Conservation (phyloP, 2,329 filamentous ascomycete species). For the Dactylellina drechsleri region DNA sequence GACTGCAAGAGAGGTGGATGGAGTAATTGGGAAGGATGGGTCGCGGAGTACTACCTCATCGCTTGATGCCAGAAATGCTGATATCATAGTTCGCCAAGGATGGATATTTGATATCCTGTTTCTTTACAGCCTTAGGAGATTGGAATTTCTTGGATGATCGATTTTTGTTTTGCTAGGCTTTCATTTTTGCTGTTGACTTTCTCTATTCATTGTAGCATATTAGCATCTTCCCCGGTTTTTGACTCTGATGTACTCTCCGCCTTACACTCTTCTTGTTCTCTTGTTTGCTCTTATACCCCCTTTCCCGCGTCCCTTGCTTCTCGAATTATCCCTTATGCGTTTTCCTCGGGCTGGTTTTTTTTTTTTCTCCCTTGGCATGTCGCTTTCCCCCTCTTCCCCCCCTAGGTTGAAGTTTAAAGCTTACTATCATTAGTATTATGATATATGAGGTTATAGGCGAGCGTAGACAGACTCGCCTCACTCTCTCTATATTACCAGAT, state of each 20-base stretch:
- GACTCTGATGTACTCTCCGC: slow-evolving; percentile 10
- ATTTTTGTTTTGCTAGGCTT: slow-evolving; percentile 1
- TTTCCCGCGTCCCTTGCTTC: not conserved
- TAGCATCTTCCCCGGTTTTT: slow-evolving; percentile 27
- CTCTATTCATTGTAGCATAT: slow-evolving; percentile 47
- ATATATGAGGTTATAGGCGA: too few relatives aligned
- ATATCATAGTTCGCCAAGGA: not conserved
- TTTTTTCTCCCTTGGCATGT: too few relatives aligned
- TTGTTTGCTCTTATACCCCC: slow-evolving; percentile 32
- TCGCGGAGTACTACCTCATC: slow-evolving; percentile 51
- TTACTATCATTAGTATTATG: too few relatives aligned
- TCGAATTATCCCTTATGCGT: too few relatives aligned
- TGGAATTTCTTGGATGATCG: not conserved
- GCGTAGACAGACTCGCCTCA: too few relatives aligned
- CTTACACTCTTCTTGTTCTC: slow-evolving; percentile 12
- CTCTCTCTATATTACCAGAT: too few relatives aligned
- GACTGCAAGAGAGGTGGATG: slow-evolving; percentile 52
- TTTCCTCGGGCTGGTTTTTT: too few relatives aligned
- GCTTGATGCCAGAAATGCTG: slow-evolving; percentile 17
- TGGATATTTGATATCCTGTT: not conserved
- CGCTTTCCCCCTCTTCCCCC: too few relatives aligned
- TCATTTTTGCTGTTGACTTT: slow-evolving; percentile 3
- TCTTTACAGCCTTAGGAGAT: not conserved
- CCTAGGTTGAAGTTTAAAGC: too few relatives aligned
- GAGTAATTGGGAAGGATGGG: slow-evolving; percentile 55